phyloP scores from a whole-genome alignment of 2,329 filamentous ascomycete genomes.

The Juglanconis juglandina region DNA sequence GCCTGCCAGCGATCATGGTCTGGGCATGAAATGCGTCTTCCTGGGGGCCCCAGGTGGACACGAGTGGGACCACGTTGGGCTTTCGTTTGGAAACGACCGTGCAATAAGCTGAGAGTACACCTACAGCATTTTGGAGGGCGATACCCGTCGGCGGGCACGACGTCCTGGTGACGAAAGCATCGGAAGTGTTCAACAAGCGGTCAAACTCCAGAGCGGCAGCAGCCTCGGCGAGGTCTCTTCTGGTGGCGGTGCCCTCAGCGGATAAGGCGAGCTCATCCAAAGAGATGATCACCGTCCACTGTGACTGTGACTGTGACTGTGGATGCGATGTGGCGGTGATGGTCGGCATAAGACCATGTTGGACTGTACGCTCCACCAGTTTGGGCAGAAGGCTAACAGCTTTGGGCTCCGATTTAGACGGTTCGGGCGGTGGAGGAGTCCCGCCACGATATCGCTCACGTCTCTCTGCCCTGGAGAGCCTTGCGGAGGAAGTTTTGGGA shows the following conservation, averaged over 20 bases:
- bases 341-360: constrained; percentile 2
- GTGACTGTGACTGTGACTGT: no score
- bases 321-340: not conserved
- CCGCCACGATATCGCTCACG: no score
- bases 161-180: not conserved
- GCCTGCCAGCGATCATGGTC: not conserved
- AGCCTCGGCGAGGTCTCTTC: not conserved
- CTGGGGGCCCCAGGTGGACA: no score
- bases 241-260: not conserved
- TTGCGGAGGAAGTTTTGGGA: no score
- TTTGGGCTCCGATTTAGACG: no score
- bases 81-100: not conserved
- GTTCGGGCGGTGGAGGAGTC: no score
- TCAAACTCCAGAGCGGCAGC: constrained; percentile 4
- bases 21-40: not conserved
- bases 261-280: not conserved
- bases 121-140: not conserved
- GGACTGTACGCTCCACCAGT: not conserved
- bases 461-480: no score
- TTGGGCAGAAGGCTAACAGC: not conserved
- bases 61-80: not conserved
- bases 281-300: constrained; percentile 1
- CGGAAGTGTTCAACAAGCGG: not conserved
- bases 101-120: no score
- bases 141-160: not conserved